Evolutionary conservation across 768 basidiomycete genomes (phyloP).

Genomic region (Mycena pura): DNA sequence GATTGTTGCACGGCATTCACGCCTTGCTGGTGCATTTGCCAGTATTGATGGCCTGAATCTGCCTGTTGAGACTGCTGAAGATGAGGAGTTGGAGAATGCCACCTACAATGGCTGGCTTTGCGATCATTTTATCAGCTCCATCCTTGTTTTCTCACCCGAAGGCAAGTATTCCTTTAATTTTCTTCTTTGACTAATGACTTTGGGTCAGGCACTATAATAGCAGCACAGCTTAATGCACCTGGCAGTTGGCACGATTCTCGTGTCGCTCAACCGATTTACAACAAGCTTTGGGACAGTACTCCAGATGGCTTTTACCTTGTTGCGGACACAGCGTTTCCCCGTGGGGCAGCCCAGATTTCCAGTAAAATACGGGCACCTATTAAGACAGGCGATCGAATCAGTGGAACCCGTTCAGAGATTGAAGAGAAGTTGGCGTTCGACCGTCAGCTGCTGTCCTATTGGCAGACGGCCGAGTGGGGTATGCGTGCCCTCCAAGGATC

Average conservation of each 20-base stretch:
- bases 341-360: conserved; percentile 26
- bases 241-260: conserved; percentile 52
- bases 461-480: conserved; percentile 62
- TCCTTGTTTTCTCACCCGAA: conserved; percentile 38
- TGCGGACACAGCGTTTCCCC: conserved; percentile 46
- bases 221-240: conserved; percentile 42
- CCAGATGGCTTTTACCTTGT: conserved; percentile 42
- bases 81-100: conserved; percentile 47
- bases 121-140: conserved; percentile 44
- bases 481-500: conserved; percentile 51
- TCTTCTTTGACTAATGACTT: not conserved
- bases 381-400: conserved; percentile 33
- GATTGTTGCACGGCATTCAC: conserved; percentile 38
- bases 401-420: conserved; percentile 34
- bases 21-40: conserved; percentile 47
- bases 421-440: conserved; percentile 37
- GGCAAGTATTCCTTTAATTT: conserved; percentile 25
- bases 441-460: conserved; percentile 48
- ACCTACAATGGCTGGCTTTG: too few relatives aligned
- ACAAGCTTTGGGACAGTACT: conserved; percentile 31
- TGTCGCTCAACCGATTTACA: conserved; percentile 41
- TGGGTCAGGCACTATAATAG: conserved; percentile 44
- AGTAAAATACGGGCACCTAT: conserved; percentile 37
- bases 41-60: conserved; percentile 50
- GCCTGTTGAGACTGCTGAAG: conserved; percentile 38